These are phyloP conservation scores for Monilinia laxa DNA, from an alignment of 2,329 filamentous ascomycete genomes.

Conservation along the genomic window DNA sequence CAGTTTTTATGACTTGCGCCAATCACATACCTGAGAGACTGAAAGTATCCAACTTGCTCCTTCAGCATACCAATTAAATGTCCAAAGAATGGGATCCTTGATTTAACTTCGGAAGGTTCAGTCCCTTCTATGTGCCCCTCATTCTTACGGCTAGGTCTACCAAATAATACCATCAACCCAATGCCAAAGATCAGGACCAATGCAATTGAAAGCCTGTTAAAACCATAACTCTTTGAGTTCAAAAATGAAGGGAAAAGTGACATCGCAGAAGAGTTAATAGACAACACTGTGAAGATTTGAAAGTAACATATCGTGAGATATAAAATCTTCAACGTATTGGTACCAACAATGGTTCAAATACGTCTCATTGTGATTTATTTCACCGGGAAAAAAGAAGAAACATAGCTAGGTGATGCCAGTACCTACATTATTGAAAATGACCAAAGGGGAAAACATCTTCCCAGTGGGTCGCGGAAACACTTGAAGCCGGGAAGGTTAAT, in stretches of 20 bases:
- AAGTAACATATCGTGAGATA: not conserved
- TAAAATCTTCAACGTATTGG: not conserved
- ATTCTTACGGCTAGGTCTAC: not conserved
- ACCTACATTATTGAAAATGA: not conserved
- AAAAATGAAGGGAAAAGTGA: not conserved
- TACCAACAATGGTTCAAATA: not conserved
- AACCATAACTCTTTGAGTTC: not conserved
- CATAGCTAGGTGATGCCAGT: not conserved
- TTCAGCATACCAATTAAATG: conserved; percentile 48
- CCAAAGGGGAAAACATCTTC: not conserved
- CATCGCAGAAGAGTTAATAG: not conserved
- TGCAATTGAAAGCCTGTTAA: not conserved
- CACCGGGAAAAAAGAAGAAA: not conserved
- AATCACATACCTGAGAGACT: conserved; percentile 43
- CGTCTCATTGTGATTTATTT: not conserved
- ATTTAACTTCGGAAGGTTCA: conserved; percentile 47
- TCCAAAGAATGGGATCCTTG: conserved; percentile 47
- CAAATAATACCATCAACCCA: not conserved
- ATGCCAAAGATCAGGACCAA: not conserved
- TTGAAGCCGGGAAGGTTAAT: conserved; percentile 6
- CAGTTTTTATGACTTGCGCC: not conserved
- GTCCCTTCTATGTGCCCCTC: conserved; percentile 9
- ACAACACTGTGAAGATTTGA: not conserved
- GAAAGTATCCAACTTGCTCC: conserved; percentile 43
- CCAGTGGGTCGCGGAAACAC: not conserved